Percentiles rank a stretch among this genome's conserved stretches.
Evolutionary conservation across 2,329 filamentous ascomycete genomes (phyloP).

Genomic region (Aspergillus tubingensis): DNA sequence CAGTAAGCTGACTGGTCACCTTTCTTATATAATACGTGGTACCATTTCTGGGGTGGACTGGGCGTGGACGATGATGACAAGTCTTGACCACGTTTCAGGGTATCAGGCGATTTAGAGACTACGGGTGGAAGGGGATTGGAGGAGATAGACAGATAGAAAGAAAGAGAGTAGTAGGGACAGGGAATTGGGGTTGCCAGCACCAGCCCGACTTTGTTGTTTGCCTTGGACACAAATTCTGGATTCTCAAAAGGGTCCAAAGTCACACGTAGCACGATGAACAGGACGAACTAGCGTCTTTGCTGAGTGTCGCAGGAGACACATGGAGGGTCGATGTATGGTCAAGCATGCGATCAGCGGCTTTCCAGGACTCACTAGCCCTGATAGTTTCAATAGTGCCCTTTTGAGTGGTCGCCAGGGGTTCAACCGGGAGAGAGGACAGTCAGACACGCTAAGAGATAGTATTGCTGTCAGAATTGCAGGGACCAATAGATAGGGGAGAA

Average conservation of each 20-base stretch:
- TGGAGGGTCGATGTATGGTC: conserved; percentile 11
- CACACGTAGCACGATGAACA: conserved; percentile 8
- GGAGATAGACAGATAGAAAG: neutral
- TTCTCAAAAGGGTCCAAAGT: neutral
- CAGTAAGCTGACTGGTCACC: conserved; percentile 7
- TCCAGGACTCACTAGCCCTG: conserved; percentile 13
- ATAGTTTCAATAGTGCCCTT: conserved; percentile 16
- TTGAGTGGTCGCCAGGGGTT: conserved; percentile 10
- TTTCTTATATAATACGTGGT: conserved; percentile 18
- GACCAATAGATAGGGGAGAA: neutral
- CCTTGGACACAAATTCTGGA: neutral
- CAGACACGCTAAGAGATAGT: neutral
- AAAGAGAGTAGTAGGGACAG: no score
- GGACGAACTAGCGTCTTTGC: conserved; percentile 8
- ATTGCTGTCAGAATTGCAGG: neutral
- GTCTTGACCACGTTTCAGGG: conserved; percentile 4
- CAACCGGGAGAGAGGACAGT: neutral
- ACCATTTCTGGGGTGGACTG: neutral
- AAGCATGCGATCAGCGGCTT: conserved; percentile 19
- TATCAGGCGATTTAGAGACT: neutral
- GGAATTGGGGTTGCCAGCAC: neutral
- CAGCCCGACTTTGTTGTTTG: neutral
- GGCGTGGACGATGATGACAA: neutral
- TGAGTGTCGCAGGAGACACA: conserved; percentile 7
- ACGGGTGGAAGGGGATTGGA: neutral